Percentiles rank a stretch among this genome's conserved stretches.
Conservation (phyloP, 768 basidiomycete genomes). For the Tricholoma furcatifolium region DNA sequence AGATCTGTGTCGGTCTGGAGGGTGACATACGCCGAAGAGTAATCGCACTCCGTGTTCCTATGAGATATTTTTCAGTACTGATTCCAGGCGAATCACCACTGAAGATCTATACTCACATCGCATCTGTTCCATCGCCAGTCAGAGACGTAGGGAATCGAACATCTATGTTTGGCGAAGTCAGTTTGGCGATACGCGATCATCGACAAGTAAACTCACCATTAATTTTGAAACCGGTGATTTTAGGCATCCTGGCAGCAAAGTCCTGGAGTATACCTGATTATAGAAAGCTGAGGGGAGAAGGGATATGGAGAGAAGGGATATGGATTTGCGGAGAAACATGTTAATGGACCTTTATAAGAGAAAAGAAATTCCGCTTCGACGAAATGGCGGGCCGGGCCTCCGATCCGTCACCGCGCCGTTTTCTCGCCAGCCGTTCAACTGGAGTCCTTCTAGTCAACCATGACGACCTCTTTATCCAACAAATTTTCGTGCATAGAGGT, state of each 20-base stretch:
- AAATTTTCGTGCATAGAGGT: too few species aligned
- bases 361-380: background rate
- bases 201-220: conserved; percentile 41
- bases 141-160: conserved; percentile 91
- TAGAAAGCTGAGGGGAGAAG: background rate
- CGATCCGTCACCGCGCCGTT: conserved; percentile 1
- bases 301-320: too few species aligned
- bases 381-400: conserved; percentile 1
- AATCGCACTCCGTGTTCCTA: conserved; percentile 96
- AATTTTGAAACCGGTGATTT: conserved; percentile 55
- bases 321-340: background rate
- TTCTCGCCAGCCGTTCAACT: too few species aligned
- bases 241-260: conserved; percentile 27
- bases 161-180: conserved; percentile 44
- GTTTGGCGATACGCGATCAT: background rate
- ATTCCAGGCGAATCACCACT: background rate
- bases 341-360: background rate
- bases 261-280: background rate
- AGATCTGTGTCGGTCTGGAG: conserved; percentile 75
- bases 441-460: too few species aligned
- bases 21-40: conserved; percentile 89
- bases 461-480: too few species aligned
- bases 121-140: conserved; percentile 91
- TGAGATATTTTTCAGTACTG: background rate
- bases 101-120: conserved; percentile 57